Evolutionary conservation across 495 filamentous ascomycete species (phyloP).

Genomic region (Paragyromitra xinjiangensis): DNA sequence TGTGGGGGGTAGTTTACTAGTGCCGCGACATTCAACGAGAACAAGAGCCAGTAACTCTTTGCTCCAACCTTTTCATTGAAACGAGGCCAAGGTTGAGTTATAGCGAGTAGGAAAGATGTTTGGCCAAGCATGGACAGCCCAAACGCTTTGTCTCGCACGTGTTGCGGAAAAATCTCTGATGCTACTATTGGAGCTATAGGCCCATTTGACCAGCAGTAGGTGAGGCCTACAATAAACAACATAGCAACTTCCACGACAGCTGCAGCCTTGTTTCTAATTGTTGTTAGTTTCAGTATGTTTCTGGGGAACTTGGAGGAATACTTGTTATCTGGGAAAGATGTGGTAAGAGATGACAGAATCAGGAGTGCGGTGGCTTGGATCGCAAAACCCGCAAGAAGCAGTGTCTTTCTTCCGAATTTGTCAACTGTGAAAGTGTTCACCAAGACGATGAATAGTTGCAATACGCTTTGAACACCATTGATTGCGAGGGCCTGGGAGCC

Average conservation of each 20-base stretch:
- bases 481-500: slow-evolving; percentile 59
- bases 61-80: slow-evolving; percentile 58
- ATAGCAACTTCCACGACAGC: slow-evolving; percentile 59
- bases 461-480: slow-evolving; percentile 59
- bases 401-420: slow-evolving; percentile 57
- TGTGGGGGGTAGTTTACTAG: slow-evolving; percentile 49
- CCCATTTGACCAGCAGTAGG: slow-evolving; percentile 61
- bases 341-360: slow-evolving; percentile 58
- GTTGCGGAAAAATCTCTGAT: slow-evolving; percentile 60
- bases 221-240: slow-evolving; percentile 60
- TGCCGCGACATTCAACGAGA: slow-evolving; percentile 58
- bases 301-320: neutral
- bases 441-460: slow-evolving; percentile 59
- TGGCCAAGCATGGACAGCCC: slow-evolving; percentile 59
- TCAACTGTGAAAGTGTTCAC: slow-evolving; percentile 62
- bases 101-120: slow-evolving; percentile 57
- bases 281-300: neutral
- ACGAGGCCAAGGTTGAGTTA: slow-evolving; percentile 60
- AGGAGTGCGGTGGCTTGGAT: slow-evolving; percentile 58
- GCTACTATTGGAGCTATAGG: slow-evolving; percentile 58
- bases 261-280: slow-evolving; percentile 55
- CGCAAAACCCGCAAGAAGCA: slow-evolving; percentile 58
- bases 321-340: slow-evolving; percentile 58
- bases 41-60: slow-evolving; percentile 59
- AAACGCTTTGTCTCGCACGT: slow-evolving; percentile 61